Base-by-base conservation (phyloP, 768 basidiomycete genomes). In the Tricholoma saponaceum region DNA sequence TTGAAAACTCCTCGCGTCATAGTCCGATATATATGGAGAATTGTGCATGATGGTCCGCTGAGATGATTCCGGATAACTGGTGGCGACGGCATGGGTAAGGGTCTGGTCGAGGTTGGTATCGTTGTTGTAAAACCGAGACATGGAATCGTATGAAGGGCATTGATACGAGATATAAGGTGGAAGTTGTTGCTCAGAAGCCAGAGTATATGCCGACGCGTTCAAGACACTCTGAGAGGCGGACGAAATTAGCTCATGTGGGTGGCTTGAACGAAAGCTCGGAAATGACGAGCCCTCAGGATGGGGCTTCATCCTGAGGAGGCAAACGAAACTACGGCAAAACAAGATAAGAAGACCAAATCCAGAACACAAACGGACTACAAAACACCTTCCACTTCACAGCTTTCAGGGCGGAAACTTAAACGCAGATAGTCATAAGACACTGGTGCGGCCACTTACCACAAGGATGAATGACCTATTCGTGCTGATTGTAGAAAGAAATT, bases 1-100 rank as follows among this genome's bases (percentile, higher is more conserved):
- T 14, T 52, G 59, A 18, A 25, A 51, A 22, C 53, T 54, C 1
- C 44, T 28, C 1, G 12, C 9, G 28, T 30, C 25, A 28, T 54
- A 58, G 28, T 49, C 28, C 16, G 47, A 18, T 9, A n/a, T 18
- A 22, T 50, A 54, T 13, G 57, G 22, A 37, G 46, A 30, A 47
- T 52, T 52, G 30, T 32, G 51, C 20, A 60, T 53, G 16, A 20
- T 28, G 2, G 62, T 67, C 37, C 66, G 60, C 43, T 67, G 66
- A 7, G 62, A 61, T 23, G 66, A 67, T 51, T 67, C 66, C 3
- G 64, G 62, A 43, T 64, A 66, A 18, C 60, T 58, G 23, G 49
- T 55, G 49, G 56, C 23, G 37, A 39, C 26, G 20, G 25, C 23
- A 32, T 18, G 55, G 33, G 32, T 20, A 9, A 54, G 50, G 3